These are phyloP conservation scores for Yarrowia yakushimensis DNA, from an alignment of 805 yeast species.

Conservation along the genomic window DNA sequence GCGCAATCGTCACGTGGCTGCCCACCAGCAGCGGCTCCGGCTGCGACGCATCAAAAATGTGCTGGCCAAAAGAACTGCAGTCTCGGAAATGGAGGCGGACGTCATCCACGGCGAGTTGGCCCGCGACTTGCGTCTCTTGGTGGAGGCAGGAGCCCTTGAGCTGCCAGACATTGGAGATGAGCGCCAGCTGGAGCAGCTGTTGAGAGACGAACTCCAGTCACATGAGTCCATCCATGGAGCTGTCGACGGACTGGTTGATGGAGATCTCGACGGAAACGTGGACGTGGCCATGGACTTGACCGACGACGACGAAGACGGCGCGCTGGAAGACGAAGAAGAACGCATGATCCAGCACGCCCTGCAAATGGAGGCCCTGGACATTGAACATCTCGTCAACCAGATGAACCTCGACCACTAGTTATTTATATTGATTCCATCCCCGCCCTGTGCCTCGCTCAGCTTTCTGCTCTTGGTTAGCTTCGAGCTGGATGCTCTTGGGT, in stretches of 20 bases:
- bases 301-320: background rate
- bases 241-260: conserved; percentile 11
- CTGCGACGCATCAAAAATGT: conserved; percentile 23
- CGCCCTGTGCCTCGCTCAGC: conserved; percentile 27
- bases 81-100: conserved; percentile 21
- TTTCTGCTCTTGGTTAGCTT: conserved; percentile 19
- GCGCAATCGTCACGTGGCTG: conserved; percentile 19
- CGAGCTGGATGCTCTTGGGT: conserved; percentile 21
- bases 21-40: conserved; percentile 12
- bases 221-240: conserved; percentile 13
- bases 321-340: background rate
- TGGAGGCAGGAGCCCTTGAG: conserved; percentile 13
- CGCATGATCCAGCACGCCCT: conserved; percentile 3
- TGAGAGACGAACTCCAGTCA: conserved; percentile 10
- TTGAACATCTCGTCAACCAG: conserved; percentile 14
- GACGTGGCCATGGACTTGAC: conserved; percentile 11
- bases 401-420: conserved; percentile 5
- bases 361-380: conserved; percentile 21
- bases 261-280: conserved; percentile 17
- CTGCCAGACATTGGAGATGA: conserved; percentile 18
- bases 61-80: conserved; percentile 5
- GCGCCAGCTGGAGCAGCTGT: conserved; percentile 3
- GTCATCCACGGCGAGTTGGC: conserved; percentile 3
- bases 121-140: conserved; percentile 24
- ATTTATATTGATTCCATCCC: background rate